phyloP scores from a whole-genome alignment of 2,329 filamentous ascomycete species.

The Mycogone perniciosa region DNA sequence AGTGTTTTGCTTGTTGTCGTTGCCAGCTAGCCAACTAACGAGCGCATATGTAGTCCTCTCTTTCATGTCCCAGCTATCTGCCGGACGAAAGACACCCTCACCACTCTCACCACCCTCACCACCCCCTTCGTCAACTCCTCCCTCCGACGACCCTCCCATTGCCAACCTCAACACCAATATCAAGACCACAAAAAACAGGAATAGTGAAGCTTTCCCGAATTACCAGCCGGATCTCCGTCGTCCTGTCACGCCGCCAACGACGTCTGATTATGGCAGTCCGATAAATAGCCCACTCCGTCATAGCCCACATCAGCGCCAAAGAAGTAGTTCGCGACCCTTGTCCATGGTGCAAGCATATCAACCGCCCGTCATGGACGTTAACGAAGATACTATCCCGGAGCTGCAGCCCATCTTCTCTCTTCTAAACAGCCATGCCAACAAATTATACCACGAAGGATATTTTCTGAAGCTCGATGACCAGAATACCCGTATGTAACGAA shows the following conservation, averaged over 20 bases:
- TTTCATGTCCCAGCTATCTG: conserved; percentile 78
- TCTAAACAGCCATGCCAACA: conserved; percentile 91
- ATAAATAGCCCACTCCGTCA: conserved; percentile 37
- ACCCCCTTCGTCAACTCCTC: conserved; percentile 40
- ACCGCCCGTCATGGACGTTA: conserved; percentile 78
- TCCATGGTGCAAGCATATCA: conserved; percentile 85
- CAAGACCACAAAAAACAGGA: conserved; percentile 22
- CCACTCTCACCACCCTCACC: conserved; percentile 38
- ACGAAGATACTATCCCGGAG: conserved; percentile 82
- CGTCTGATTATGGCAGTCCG: conserved; percentile 37
- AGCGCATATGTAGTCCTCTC: conserved; percentile 59
- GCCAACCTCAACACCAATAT: conserved; percentile 26
- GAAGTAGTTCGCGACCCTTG: conserved; percentile 60
- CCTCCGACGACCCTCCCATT: conserved; percentile 31
- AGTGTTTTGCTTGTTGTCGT: background rate
- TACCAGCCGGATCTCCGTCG: conserved; percentile 32
- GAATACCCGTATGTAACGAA: conserved; percentile 64
- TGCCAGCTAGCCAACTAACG: conserved; percentile 2
- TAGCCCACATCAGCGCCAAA: conserved; percentile 37
- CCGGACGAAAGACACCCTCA: conserved; percentile 39
- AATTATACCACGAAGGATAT: conserved; percentile 96
- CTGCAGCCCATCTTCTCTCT: conserved; percentile 90
- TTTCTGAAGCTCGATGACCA: conserved; percentile 95
- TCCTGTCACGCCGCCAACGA: conserved; percentile 33
- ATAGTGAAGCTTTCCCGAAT: conserved; percentile 28